Evolutionary conservation across 129 eudicot genomes (phyloP).

Genomic region (Tanacetum coccineum): DNA sequence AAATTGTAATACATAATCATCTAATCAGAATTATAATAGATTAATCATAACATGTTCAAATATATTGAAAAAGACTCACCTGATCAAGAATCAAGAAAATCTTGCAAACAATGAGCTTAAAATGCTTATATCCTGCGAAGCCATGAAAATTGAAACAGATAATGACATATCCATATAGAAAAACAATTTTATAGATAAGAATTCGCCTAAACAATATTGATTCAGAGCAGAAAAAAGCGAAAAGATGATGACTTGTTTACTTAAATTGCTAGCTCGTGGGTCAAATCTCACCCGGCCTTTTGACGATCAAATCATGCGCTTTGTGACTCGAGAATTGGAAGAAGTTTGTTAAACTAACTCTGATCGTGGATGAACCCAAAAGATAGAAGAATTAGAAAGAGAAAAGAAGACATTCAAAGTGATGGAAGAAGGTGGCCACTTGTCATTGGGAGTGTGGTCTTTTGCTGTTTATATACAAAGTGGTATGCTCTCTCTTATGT

Average conservation of each 20-base stretch:
- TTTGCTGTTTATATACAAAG: constrained; percentile 26
- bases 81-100: constrained; percentile 42
- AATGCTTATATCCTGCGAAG: constrained; percentile 19
- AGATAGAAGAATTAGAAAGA: constrained; percentile 57
- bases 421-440: constrained; percentile 30
- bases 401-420: constrained; percentile 60
- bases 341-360: constrained; percentile 6
- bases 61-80: constrained; percentile 31
- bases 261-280: not conserved
- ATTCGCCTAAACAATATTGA: not conserved
- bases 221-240: not conserved
- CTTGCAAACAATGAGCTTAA: constrained; percentile 21
- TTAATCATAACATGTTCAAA: constrained; percentile 22
- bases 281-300: constrained; percentile 18
- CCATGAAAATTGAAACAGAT: not conserved
- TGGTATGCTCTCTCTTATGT: not conserved
- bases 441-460: constrained; percentile 29
- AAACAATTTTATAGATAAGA: constrained; percentile 12
- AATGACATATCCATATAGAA: constrained; percentile 18
- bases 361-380: constrained; percentile 70
- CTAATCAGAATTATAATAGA: constrained; percentile 31
- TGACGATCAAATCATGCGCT: constrained; percentile 9
- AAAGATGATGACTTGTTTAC: not conserved
- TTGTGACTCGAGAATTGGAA: constrained; percentile 10
- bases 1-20: not conserved